These are phyloP conservation scores for Saturnispora sekii DNA, from an alignment of 805 yeast genomes.

Conservation along the genomic window DNA sequence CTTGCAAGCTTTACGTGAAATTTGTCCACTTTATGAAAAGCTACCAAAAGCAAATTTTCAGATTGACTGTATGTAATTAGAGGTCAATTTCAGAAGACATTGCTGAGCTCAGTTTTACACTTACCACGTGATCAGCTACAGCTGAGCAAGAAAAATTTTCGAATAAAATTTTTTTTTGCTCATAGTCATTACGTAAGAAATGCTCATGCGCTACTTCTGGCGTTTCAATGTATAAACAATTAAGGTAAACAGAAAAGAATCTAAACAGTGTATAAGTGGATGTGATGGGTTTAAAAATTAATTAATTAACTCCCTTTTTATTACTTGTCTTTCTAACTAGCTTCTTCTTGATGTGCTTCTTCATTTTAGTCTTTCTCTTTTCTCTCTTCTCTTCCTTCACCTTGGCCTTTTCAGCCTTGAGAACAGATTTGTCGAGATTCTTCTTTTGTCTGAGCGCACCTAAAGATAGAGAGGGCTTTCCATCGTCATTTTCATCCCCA, in stretches of 20 bases:
- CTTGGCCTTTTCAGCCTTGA: slow-evolving; percentile 62
- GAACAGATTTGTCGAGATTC: slow-evolving; percentile 67
- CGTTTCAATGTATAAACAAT: not conserved
- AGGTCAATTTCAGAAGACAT: too few relatives aligned
- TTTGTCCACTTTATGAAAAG: too few relatives aligned
- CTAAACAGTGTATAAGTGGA: not conserved
- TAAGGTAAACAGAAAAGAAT: not conserved
- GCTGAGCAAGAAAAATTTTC: too few relatives aligned
- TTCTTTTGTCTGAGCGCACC: slow-evolving; percentile 52
- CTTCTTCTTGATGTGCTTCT: slow-evolving; percentile 74
- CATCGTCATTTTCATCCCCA: slow-evolving; percentile 23
- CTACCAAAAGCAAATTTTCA: too few relatives aligned
- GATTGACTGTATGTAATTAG: too few relatives aligned
- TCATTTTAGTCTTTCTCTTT: slow-evolving; percentile 72
- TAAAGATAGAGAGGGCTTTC: slow-evolving; percentile 21
- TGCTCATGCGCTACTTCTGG: too few relatives aligned
- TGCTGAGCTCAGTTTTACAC: too few relatives aligned
- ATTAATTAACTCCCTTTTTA: not conserved
- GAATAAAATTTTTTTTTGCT: too few relatives aligned
- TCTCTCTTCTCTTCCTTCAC: slow-evolving; percentile 73
- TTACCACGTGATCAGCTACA: too few relatives aligned
- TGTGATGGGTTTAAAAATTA: not conserved
- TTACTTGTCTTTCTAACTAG: slow-evolving; percentile 41
- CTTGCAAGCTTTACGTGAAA: too few relatives aligned
- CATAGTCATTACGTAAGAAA: too few relatives aligned